A percentile compares a stretch with the other conserved stretches of the same genome.
phyloP scores from a whole-genome alignment of 768 basidiomycete genomes.

The Auricularia sp. region DNA sequence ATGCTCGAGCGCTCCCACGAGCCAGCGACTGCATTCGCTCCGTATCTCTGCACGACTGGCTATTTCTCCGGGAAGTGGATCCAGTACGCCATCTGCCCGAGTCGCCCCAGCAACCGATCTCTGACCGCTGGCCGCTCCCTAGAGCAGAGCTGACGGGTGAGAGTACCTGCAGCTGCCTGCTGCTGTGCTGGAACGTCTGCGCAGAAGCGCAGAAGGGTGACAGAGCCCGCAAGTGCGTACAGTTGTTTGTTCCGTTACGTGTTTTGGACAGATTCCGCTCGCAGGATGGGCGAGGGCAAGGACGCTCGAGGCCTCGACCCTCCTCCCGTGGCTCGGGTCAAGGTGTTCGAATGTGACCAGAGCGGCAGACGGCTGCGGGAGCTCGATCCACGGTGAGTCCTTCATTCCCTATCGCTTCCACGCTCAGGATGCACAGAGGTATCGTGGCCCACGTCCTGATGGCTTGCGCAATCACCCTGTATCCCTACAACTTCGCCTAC shows the following conservation, averaged over 20 bases:
- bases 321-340: background rate
- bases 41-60: background rate
- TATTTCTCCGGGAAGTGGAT: background rate
- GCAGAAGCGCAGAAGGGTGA: conserved; percentile 1
- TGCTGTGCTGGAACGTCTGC: background rate
- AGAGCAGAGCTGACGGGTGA: background rate
- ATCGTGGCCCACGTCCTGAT: background rate
- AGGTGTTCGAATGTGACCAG: background rate
- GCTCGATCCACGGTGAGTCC: background rate
- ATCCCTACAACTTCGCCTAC: background rate
- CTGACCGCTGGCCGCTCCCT: too few relatives aligned
- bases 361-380: background rate
- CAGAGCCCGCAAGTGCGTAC: background rate
- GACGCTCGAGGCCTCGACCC: background rate
- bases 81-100: background rate
- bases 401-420: background rate
- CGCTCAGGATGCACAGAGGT: background rate
- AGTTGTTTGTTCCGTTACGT: background rate
- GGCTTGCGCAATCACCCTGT: background rate
- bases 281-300: background rate
- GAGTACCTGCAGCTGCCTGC: background rate
- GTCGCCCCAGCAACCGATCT: background rate
- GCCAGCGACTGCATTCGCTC: background rate
- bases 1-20: too few relatives aligned
- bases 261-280: background rate